Evolutionary conservation across 2,329 filamentous ascomycete genomes (phyloP).

Genomic region (Alternaria ethzedia): DNA sequence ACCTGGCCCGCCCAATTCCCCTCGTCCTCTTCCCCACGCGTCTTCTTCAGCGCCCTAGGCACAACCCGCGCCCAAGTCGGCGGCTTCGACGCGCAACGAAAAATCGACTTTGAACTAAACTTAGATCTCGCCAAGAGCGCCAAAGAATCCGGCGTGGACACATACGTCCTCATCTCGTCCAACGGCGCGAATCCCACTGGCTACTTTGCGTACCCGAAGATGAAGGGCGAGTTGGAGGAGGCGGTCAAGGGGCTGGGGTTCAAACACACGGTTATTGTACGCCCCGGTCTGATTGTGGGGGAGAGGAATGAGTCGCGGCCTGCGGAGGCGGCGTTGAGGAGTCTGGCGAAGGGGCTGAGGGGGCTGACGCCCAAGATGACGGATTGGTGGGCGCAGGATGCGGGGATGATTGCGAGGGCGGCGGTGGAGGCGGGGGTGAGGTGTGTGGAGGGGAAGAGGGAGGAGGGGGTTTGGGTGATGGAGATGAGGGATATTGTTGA

Average conservation of each 20-base stretch:
- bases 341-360: conserved; percentile 63
- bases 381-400: conserved; percentile 76
- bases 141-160: conserved; percentile 72
- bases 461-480: conserved; percentile 67
- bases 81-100: conserved; percentile 78
- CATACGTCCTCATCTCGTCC: conserved; percentile 79
- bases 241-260: conserved; percentile 74
- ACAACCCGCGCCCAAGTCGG: conserved; percentile 81
- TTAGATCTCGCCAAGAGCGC: conserved; percentile 77
- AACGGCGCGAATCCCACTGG: conserved; percentile 56
- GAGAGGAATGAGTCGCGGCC: conserved; percentile 67
- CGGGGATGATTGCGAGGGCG: conserved; percentile 72
- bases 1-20: conserved; percentile 71
- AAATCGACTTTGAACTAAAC: conserved; percentile 88
- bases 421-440: conserved; percentile 65
- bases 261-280: conserved; percentile 75
- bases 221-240: conserved; percentile 91
- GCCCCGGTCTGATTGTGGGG: conserved; percentile 79
- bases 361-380: conserved; percentile 54
- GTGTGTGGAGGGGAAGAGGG: conserved; percentile 59
- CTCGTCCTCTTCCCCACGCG: conserved; percentile 62
- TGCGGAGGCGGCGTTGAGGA: conserved; percentile 63
- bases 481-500: conserved; percentile 68
- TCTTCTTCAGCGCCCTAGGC: conserved; percentile 79
- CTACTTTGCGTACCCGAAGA: conserved; percentile 65